Evolutionary conservation across 2,329 filamentous ascomycete genomes (phyloP), one percentile per base, ranked within the genome.

Genomic region (Aspergillus sp.): DNA sequence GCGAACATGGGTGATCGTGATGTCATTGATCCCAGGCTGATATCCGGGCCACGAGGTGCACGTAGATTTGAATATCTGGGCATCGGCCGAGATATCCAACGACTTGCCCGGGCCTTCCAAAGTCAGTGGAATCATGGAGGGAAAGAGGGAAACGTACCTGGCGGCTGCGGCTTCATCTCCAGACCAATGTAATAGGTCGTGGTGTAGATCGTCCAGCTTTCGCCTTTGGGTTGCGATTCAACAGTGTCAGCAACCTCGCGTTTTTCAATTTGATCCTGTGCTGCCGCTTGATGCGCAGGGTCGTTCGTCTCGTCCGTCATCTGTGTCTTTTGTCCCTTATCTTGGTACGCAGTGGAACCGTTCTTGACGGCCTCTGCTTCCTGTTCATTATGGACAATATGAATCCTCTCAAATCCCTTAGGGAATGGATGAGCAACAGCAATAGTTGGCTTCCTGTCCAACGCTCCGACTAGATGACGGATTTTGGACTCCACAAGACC

Each of bases 171-270:
- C 45, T 82, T 81, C 52, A 97, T 74, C 66, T 93, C 88, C 45
- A 97, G 79, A 33, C 94, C 94, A 65, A 99, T 90, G 68, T 97
- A 99, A 70, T 92, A 93, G 1, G 92, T 96, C 20, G 90, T 91
- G 0, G 93, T 97, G 68, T 89, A 95, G 24, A 97, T 74, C 43
- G 77, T 79, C 49, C 74, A 72, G 32, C 74, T 71, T 54, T 75
- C 72, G 22, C 75, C 69, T 24, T 65, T 69, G 38, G 71, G 70
- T 24, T 66, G 63, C 38, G 69, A 65, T 40, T 72, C 64, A 0
- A 54, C 45, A 14, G 63, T 59, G 8, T 72, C 68, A n/a, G 71
- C 69, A 10, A 69, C 63, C 33, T 73, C 68, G 3, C 66, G 65
- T 42, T 75, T 71, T 46, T 73, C 68, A 13, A 74, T 65, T 45